Evolutionary conservation across 148 eudicot species (phyloP), one percentile per base, ranked within the genome.

Genomic region (Pouteria glomerata): DNA sequence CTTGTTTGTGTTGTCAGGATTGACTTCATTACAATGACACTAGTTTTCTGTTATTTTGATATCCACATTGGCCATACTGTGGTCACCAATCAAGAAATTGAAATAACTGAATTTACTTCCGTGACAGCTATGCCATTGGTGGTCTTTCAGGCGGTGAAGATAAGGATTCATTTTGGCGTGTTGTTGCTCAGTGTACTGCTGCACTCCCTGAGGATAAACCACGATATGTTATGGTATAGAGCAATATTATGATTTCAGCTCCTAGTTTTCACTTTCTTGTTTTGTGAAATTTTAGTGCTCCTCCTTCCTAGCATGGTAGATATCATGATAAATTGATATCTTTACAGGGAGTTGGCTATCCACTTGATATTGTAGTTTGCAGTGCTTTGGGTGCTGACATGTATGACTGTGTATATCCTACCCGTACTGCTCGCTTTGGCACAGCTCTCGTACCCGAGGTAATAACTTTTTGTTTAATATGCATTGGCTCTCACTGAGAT

Each of bases 131-230:
- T 82, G 98, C 97, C 74, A 90, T 89, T 79, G 98, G 95, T 84
- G 98, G 97, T 83, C 96, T 93, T 81, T 77, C 98, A 78, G 95
- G 98, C 59, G 97, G 98, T 69, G 97, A 93, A 86, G 95, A 91
- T 80, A 93, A 93, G 83, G 97, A 93, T 79, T 90, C 95, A 61
- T 90, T 90, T 80, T 93, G 98, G 95, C 88, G 97, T 14, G 89
- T 93, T 73, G 97, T 93, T 71, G 94, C 98, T 57, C 98, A 93
- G 80, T 93, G 97, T 76, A 89, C 92, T 73, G 98, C 92, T 79
- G 81, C 91, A 61, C 51, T 93, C 63, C 97, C 98, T 61, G 97
- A 93, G 74, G 86, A 91, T 81, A 89, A 90, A 76, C 95, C 95
- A 59, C 83, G 91, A 76, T 90, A 93, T 80, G 94, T 93, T 67